Conservation (phyloP, 495 filamentous ascomycete genomes). For the Bacidia gigantensis region DNA sequence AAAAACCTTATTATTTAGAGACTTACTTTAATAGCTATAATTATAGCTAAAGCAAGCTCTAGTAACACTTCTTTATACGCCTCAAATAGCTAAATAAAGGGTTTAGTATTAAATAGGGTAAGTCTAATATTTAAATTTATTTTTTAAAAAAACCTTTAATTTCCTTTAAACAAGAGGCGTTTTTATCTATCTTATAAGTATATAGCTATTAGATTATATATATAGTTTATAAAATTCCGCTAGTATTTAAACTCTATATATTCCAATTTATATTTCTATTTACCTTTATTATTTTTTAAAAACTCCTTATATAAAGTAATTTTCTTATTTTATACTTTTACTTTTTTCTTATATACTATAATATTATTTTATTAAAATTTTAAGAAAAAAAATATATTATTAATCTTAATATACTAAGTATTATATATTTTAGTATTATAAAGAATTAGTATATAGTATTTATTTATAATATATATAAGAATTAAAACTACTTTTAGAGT, state of each 20-base stretch:
- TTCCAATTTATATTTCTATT: neutral
- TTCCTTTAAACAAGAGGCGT: neutral
- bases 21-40: neutral
- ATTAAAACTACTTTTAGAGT: neutral
- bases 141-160: neutral
- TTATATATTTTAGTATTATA: neutral
- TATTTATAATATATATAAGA: neutral
- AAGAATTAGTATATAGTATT: neutral
- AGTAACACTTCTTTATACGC: neutral
- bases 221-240: neutral
- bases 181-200: neutral
- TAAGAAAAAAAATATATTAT: neutral
- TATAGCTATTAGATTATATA: neutral
- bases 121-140: neutral
- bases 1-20: neutral
- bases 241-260: neutral
- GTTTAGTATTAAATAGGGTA: neutral
- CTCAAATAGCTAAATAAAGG: neutral
- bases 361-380: neutral
- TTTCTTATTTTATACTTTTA: neutral
- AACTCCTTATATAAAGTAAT: neutral
- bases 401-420: neutral
- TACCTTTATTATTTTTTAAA: neutral
- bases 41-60: neutral
- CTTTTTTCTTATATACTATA: neutral